Evolutionary conservation across 2,329 filamentous ascomycete species (phyloP).

Genomic region (Gliomastix tumulicola): DNA sequence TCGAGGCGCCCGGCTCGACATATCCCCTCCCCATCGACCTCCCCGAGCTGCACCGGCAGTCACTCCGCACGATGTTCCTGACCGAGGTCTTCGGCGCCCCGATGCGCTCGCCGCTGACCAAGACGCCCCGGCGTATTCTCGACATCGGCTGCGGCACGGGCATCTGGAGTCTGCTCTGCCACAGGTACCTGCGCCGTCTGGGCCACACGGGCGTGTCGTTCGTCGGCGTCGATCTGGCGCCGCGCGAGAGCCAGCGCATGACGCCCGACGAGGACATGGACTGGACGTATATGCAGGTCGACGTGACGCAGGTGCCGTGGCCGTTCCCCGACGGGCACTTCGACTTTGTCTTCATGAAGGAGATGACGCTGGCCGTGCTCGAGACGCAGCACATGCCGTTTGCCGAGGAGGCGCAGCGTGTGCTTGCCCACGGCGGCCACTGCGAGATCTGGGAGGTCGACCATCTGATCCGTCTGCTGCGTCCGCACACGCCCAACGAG

Average conservation of each 20-base stretch:
- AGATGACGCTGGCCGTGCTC: conserved; percentile 62
- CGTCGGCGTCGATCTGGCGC: conserved; percentile 73
- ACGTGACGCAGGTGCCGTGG: conserved; percentile 67
- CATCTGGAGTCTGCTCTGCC: conserved; percentile 79
- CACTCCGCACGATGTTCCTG: conserved; percentile 71
- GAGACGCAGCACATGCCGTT: conserved; percentile 47
- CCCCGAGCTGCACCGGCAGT: conserved; percentile 80
- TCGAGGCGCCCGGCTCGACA: conserved; percentile 61
- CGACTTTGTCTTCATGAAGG: conserved; percentile 83
- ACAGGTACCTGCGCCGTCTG: conserved; percentile 65
- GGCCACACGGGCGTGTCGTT: conserved; percentile 68
- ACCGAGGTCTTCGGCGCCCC: conserved; percentile 76
- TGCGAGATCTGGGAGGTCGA: conserved; percentile 92
- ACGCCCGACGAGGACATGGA: conserved; percentile 66
- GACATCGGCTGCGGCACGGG: conserved; percentile 42
- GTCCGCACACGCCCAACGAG: conserved; percentile 66
- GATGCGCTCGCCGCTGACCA: conserved; percentile 34
- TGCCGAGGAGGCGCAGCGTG: conserved; percentile 67
- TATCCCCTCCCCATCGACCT: conserved; percentile 90
- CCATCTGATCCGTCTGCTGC: conserved; percentile 72
- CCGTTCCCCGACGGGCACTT: conserved; percentile 77
- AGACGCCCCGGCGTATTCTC: conserved; percentile 27
- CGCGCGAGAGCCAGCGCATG: conserved; percentile 28
- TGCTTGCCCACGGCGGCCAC: conserved; percentile 70
- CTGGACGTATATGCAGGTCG: conserved; percentile 85